phyloP scores from a whole-genome alignment of 2,329 filamentous ascomycete species.

The Pestalotiopsis sp. region DNA sequence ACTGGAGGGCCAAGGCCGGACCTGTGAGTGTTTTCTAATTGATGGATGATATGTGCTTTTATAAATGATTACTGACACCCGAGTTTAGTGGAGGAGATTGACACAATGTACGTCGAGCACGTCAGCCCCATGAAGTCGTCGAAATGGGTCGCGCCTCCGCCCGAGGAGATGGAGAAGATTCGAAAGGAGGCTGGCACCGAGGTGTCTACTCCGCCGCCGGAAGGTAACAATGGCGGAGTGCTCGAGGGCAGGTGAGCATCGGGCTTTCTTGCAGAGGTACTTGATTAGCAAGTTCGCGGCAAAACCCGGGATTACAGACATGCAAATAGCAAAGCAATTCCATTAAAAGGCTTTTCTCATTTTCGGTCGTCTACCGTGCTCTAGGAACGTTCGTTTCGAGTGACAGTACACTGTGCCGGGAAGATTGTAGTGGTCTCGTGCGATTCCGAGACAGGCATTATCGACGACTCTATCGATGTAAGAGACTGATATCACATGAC shows the following conservation, averaged over 20 bases:
- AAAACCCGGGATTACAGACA: no score
- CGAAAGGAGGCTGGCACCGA: conserved; percentile 44
- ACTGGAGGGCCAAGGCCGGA: conserved; percentile 72
- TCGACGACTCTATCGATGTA: background rate
- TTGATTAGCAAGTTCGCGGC: background rate
- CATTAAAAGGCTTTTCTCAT: no score
- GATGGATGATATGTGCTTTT: no score
- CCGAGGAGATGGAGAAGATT: conserved; percentile 46
- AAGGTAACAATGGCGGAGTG: background rate
- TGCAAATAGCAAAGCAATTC: no score
- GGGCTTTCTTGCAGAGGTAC: background rate
- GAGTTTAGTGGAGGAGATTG: conserved; percentile 70
- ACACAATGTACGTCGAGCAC: conserved; percentile 73
- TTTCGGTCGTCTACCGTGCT: no score
- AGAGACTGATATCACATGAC: background rate
- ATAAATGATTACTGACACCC: background rate
- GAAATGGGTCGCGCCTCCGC: conserved; percentile 51
- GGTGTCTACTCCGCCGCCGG: conserved; percentile 6
- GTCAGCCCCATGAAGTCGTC: conserved; percentile 67
- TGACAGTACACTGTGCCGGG: background rate
- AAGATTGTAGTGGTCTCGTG: background rate
- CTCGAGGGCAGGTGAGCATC: background rate
- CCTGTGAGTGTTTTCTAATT: conserved; percentile 30
- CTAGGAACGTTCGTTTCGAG: no score
- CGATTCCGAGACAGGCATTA: background rate